Base-by-base conservation (phyloP, 805 yeast genomes). In the Lipomyces mesembrius region DNA sequence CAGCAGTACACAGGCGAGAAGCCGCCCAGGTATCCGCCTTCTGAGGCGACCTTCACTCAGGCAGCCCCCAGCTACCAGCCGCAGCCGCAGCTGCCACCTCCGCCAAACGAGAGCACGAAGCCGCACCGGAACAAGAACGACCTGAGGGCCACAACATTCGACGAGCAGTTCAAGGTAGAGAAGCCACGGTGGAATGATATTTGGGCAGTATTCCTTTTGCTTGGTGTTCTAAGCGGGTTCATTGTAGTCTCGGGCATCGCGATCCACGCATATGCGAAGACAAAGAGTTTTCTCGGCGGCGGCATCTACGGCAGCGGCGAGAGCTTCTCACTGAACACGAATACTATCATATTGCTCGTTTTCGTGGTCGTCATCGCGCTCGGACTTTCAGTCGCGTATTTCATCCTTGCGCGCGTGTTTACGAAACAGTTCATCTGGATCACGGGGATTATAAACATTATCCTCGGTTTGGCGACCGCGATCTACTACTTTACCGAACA, bases 401-500 rank as follows among this genome's bases (percentile, higher is more conserved):
- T 90, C 60, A 68, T 82, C 0, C 78, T 85, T 66, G 96, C 96
- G 3, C 80, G 92, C 72, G 67, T 83, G 67, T 84, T 84, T 57
- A 91, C 97, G 8, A 80, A 83, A 61, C 79, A 82, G 63, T 92
- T 92, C 77, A 90, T 92, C 71, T 83, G 84, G 63, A 77, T 86
- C 32, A 90, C 96, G 1, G 83, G 92, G 70, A 80, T 90, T 39
- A 78, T 88, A 59, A 91, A 91, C 74, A 81, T 91, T 12, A 72
- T 87, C 1, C 77, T 90, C 65, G 91, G 94, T 2, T 73, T 91
- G 34, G 97, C 90, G 20, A 87, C 96, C 5, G 85, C 92, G 4
- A 87, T 92, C 71, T 88, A 85, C 77, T 90, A 89, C 74, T 82
- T 92, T 73, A 87, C 83, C 0, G 82, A 84, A 71, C 80, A 82